Evolutionary conservation across 108 stramenopile genomes (phyloP).

Genomic region (Nitzschia sp.): DNA sequence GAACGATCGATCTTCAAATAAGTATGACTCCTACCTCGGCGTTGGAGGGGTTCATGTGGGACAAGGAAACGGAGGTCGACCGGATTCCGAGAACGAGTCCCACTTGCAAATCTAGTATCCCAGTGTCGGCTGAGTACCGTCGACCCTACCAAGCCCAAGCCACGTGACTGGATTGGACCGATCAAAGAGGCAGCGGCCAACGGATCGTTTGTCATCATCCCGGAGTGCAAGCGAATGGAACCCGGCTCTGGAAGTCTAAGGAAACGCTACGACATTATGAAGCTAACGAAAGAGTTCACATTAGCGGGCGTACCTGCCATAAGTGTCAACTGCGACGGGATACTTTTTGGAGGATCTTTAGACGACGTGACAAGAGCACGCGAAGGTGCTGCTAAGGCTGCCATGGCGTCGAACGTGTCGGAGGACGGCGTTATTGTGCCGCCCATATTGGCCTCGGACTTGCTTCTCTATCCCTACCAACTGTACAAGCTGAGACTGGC

Average conservation of each 20-base stretch:
- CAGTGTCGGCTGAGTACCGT: slow-evolving; percentile 56
- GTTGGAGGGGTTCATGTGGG: slow-evolving; percentile 90
- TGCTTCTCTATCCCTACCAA: slow-evolving; percentile 86
- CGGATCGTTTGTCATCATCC: slow-evolving; percentile 75
- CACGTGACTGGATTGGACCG: slow-evolving; percentile 78
- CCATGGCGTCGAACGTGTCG: slow-evolving; percentile 34
- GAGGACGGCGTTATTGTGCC: slow-evolving; percentile 71
- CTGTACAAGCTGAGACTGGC: slow-evolving; percentile 84
- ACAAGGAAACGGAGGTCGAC: slow-evolving; percentile 90
- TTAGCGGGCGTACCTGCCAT: slow-evolving; percentile 59
- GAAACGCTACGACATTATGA: slow-evolving; percentile 71
- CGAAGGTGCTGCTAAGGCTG: slow-evolving; percentile 52
- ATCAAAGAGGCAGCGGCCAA: slow-evolving; percentile 47
- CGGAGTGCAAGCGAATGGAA: slow-evolving; percentile 83
- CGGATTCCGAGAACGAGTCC: slow-evolving; percentile 77
- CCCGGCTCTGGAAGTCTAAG: slow-evolving; percentile 77
- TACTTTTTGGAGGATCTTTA: slow-evolving; percentile 80
- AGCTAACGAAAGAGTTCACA: slow-evolving; percentile 67
- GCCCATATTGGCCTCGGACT: slow-evolving; percentile 82
- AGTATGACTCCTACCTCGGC: slow-evolving; percentile 68
- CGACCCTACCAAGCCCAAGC: slow-evolving; percentile 70
- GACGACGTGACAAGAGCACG: slow-evolving; percentile 71
- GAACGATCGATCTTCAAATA: too few relatives aligned
- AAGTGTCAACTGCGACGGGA: slow-evolving; percentile 78
- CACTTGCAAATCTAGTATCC: slow-evolving; percentile 73